Percentiles rank a stretch among this genome's conserved stretches.
These are phyloP conservation scores for Lyophyllum atratum DNA, from an alignment of 768 basidiomycete genomes.

Conservation along the genomic window DNA sequence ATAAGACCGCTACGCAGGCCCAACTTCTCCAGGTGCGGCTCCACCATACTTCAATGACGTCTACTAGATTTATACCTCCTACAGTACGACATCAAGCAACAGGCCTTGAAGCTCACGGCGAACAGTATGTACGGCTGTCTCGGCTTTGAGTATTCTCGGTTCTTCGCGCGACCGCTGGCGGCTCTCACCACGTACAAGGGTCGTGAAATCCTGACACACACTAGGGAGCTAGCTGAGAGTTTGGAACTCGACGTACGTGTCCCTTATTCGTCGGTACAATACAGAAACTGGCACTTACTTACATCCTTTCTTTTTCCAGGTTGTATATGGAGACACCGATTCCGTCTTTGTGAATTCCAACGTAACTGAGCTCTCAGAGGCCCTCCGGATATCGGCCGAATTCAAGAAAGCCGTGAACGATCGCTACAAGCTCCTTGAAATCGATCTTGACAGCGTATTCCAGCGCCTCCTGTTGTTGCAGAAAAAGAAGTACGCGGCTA, in stretches of 20 bases:
- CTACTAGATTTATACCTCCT: neutral
- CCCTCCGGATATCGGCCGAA: constrained; percentile 85
- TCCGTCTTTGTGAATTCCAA: constrained; percentile 99
- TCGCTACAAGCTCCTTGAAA: constrained; percentile 92
- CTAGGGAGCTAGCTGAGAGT: constrained; percentile 89
- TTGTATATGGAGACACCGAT: constrained; percentile 98
- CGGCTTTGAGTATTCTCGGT: constrained; percentile 95
- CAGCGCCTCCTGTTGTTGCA: constrained; percentile 89
- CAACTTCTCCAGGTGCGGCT: constrained; percentile 77
- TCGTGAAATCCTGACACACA: constrained; percentile 93
- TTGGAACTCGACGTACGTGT: constrained; percentile 80
- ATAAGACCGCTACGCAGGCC: constrained; percentile 66
- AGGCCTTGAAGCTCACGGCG: constrained; percentile 95
- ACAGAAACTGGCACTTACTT: neutral
- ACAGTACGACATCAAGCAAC: constrained; percentile 96
- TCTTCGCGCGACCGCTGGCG: constrained; percentile 96
- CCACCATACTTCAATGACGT: neutral
- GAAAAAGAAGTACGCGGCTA: constrained; percentile 99
- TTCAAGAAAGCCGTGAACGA: constrained; percentile 98
- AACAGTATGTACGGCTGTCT: constrained; percentile 99
- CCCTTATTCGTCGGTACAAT: neutral
- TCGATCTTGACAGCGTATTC: constrained; percentile 94
- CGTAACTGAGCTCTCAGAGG: constrained; percentile 83
- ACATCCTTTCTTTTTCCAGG: constrained; percentile 48
- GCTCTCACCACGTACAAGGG: constrained; percentile 98